Conservation (phyloP, 192 early-diverging fungal species). For the Pilaira anomala region DNA sequence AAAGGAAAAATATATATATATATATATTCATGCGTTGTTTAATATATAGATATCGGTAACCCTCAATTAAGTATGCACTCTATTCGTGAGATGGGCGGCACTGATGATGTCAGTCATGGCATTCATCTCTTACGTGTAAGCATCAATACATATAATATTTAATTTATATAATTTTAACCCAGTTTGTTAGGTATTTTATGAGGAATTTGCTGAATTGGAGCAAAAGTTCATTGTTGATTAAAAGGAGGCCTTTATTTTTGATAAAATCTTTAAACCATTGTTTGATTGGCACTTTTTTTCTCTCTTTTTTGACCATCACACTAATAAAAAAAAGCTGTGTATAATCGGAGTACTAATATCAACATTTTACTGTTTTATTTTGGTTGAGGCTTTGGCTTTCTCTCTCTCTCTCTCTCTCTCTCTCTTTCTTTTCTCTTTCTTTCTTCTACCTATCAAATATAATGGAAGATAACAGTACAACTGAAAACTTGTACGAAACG, state of each 20-base stretch:
- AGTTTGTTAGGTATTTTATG: slow-evolving; percentile 51
- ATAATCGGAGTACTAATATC: no score
- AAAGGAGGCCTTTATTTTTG: slow-evolving; percentile 8
- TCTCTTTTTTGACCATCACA: neutral
- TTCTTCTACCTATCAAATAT: neutral
- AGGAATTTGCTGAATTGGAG: slow-evolving; percentile 57
- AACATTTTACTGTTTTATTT: neutral
- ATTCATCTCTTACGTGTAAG: slow-evolving; percentile 81
- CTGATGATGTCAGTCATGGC: slow-evolving; percentile 81
- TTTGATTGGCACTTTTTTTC: neutral
- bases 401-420: neutral
- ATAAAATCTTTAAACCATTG: no score
- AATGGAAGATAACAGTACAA: slow-evolving; percentile 53
- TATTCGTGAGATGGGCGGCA: slow-evolving; percentile 87
- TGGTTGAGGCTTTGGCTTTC: neutral
- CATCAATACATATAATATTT: neutral
- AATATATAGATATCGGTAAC: slow-evolving; percentile 82
- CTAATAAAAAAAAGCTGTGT: no score
- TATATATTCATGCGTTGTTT: neutral
- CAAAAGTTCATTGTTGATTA: slow-evolving; percentile 56
- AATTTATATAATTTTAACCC: slow-evolving; percentile 14
- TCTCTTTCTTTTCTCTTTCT: neutral
- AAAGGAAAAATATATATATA: neutral
- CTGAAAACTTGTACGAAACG: slow-evolving; percentile 49
- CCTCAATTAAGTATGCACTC: slow-evolving; percentile 97